Base-by-base conservation (phyloP, 345 rosid species). In the Syzygium aromaticum region DNA sequence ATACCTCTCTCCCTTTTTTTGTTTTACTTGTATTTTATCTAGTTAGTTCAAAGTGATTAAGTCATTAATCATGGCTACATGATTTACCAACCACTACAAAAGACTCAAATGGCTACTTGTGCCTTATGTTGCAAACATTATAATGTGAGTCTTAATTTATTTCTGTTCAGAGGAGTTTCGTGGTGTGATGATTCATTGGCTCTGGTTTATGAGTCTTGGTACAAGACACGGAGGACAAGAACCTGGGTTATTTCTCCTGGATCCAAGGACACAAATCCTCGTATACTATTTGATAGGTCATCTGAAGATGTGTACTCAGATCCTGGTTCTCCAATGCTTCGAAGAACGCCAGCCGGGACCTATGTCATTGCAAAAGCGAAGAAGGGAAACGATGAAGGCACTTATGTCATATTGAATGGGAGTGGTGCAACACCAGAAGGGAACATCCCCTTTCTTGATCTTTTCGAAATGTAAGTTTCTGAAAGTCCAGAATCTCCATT, bases 271-370 rank as follows among this genome's bases (percentile, higher is more conserved):
- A 93, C 90, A 86, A 90, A 89, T 90, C 97, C 98, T 67, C 94
- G 94, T 78, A 91, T 96, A 88, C 91, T 98, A 88, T 98, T 98
- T 92, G 99, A 98, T 90, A 93, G 99, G 89, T 98, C 99, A 89
- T 98, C 96, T 3, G 99, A 98, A 90, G 99, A 98, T 92, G 99
- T 93, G 85, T 98, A 98, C 90, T 95, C 99, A n/a, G 99, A 98
- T 90, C 99, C 99, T 90, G 99, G 99, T 61, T 96, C 99, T 83
- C 96, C 99, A 63, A 94, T 98, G 98, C 89, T 93, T 90, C 95
- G 98, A 88, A 98, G 99, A 93, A 95, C 98, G 14, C 86, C 89
- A 61, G 77, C 93, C 85, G 99, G 97, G 43, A 95, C 93, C 25
- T 96, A 96, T 83, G 96, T 98, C 88, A 95, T 98, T 89, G 99